phyloP scores from a whole-genome alignment of 371 early-diverging fungal species.

The Rhizopus stolonifer region DNA sequence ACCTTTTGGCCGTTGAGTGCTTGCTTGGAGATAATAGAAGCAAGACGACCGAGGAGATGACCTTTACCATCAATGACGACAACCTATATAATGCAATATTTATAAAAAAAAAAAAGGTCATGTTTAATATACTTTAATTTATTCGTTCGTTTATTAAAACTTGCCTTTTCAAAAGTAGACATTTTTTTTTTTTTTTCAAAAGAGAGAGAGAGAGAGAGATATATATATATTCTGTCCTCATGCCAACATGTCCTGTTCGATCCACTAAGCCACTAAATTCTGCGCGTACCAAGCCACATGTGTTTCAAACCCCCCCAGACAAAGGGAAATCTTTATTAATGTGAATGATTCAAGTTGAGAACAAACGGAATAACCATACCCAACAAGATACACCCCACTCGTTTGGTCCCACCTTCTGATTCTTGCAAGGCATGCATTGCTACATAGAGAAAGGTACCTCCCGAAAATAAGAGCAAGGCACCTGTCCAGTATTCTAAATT shows the following conservation, averaged over 20 bases:
- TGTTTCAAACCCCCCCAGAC: too few relatives aligned
- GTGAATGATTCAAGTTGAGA: conserved; percentile 24
- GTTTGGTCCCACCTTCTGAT: conserved; percentile 6
- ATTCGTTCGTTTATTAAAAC: too few relatives aligned
- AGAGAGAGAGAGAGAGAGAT: conserved; percentile 16
- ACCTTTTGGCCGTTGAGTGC: conserved; percentile 96
- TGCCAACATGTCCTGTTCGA: neutral
- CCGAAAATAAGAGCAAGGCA: conserved; percentile 76
- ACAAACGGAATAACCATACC: conserved; percentile 24
- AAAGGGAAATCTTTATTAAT: conserved; percentile 11
- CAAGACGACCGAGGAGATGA: conserved; percentile 98
- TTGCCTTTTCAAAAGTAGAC: conserved; percentile 20
- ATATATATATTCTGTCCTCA: neutral
- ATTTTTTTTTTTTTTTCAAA: too few relatives aligned
- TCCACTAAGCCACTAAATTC: neutral
- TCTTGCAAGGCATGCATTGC: conserved; percentile 65
- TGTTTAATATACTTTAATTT: too few relatives aligned
- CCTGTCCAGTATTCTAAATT: conserved; percentile 79
- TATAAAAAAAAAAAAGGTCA: too few relatives aligned
- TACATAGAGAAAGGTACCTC: conserved; percentile 91
- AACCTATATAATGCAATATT: too few relatives aligned
- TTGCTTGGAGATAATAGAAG: conserved; percentile 98
- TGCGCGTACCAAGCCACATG: too few relatives aligned
- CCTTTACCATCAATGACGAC: conserved; percentile 99
- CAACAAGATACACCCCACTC: conserved; percentile 10